These are phyloP conservation scores for Solanum bulbocastanum DNA, from an alignment of 257 asterid genomes.

Conservation along the genomic window DNA sequence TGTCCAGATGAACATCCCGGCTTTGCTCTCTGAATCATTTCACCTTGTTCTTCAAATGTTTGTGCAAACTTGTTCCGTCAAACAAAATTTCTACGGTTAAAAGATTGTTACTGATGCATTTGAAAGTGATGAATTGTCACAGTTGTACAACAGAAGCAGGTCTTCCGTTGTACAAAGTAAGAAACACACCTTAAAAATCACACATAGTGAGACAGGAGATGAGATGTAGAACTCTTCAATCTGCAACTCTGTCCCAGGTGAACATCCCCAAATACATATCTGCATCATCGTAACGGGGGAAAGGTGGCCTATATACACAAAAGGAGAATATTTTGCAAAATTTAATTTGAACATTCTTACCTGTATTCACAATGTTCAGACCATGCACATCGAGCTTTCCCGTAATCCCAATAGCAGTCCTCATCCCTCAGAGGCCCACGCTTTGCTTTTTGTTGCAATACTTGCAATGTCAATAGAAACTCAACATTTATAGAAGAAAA, in stretches of 20 bases:
- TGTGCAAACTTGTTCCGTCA: background rate
- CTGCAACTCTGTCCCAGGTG: constrained; percentile 99
- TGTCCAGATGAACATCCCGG: background rate
- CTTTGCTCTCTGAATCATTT: background rate
- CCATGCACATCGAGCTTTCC: constrained; percentile 98
- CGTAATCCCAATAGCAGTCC: constrained; percentile 99
- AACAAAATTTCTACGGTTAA: background rate
- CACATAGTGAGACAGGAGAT: constrained; percentile 62
- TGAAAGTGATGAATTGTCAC: background rate
- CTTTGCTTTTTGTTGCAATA: constrained; percentile 32
- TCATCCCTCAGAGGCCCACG: constrained; percentile 97
- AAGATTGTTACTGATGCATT: background rate
- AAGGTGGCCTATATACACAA: background rate
- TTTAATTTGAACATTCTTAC: constrained; percentile 17
- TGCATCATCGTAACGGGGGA: constrained; percentile 19
- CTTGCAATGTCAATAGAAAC: background rate
- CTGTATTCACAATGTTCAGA: constrained; percentile 93
- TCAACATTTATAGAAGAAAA: background rate
- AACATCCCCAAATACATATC: constrained; percentile 88
- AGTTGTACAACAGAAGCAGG: background rate
- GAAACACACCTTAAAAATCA: constrained; percentile 14
- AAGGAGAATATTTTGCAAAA: background rate
- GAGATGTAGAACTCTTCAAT: constrained; percentile 64
- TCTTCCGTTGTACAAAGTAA: background rate
- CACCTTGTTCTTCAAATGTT: background rate